Evolutionary conservation across 2,329 filamentous ascomycete genomes (phyloP).

Genomic region (Cercospora citrullina): DNA sequence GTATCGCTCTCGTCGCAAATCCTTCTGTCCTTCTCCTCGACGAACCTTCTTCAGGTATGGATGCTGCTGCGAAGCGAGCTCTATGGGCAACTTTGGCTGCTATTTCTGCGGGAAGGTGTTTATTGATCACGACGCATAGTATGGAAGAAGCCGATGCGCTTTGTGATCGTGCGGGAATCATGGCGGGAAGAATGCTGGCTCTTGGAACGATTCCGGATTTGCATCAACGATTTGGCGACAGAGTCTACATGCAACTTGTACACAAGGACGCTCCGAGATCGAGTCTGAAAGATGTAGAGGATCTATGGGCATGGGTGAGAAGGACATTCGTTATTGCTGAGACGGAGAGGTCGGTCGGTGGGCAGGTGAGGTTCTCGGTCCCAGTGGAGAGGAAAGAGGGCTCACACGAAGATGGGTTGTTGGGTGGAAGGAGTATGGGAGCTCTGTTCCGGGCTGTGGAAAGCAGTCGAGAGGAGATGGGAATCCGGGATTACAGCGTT

Average conservation of each 20-base stretch:
- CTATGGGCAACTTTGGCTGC: slow-evolving; percentile 82
- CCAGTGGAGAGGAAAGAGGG: slow-evolving; percentile 37
- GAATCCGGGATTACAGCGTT: slow-evolving; percentile 80
- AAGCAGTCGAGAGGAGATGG: slow-evolving; percentile 63
- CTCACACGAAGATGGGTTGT: background rate
- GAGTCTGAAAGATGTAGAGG: slow-evolving; percentile 62
- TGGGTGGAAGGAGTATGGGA: slow-evolving; percentile 24
- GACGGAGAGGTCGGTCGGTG: slow-evolving; percentile 72
- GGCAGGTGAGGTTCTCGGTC: slow-evolving; percentile 76
- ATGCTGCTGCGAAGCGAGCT: slow-evolving; percentile 80
- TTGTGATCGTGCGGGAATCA: slow-evolving; percentile 76
- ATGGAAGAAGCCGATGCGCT: slow-evolving; percentile 93
- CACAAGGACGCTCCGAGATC: slow-evolving; percentile 71
- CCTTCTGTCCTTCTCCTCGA: slow-evolving; percentile 81
- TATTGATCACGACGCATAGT: slow-evolving; percentile 87
- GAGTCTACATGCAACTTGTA: slow-evolving; percentile 71
- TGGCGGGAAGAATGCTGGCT: slow-evolving; percentile 76
- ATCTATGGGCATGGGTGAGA: slow-evolving; percentile 64
- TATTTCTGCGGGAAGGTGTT: slow-evolving; percentile 69
- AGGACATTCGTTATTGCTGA: slow-evolving; percentile 61
- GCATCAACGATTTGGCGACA: slow-evolving; percentile 68
- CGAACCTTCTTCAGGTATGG: slow-evolving; percentile 81
- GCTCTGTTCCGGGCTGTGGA: slow-evolving; percentile 69
- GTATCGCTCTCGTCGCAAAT: slow-evolving; percentile 87
- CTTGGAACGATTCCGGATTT: slow-evolving; percentile 71